These are phyloP conservation scores for Leptographium wingfieldii DNA, from an alignment of 2,329 filamentous ascomycete genomes.

Conservation along the genomic window DNA sequence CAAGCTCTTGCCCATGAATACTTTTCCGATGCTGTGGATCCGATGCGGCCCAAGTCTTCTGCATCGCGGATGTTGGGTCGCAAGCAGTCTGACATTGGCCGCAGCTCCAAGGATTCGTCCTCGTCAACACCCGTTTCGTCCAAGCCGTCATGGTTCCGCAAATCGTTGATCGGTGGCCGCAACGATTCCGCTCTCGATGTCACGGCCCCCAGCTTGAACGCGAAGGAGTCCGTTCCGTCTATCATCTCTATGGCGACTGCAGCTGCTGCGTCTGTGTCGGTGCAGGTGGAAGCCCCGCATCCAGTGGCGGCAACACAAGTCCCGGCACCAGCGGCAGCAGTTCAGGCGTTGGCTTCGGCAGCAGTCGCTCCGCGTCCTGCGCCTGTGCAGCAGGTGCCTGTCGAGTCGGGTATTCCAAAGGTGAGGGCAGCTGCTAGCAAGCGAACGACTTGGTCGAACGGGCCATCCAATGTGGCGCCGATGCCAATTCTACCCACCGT, in stretches of 20 bases:
- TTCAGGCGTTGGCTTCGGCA: conserved; percentile 10
- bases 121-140: conserved; percentile 48
- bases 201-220: conserved; percentile 17
- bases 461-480: conserved; percentile 64
- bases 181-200: conserved; percentile 52
- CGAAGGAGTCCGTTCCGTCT: conserved; percentile 2
- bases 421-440: conserved; percentile 51
- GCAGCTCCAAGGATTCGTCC: conserved; percentile 50
- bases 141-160: conserved; percentile 94
- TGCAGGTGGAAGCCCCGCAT: background rate
- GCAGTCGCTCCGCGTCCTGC: conserved; percentile 26
- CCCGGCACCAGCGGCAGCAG: background rate
- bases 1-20: conserved; percentile 95
- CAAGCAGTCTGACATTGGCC: conserved; percentile 76
- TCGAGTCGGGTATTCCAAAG: conserved; percentile 30
- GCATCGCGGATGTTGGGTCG: conserved; percentile 72
- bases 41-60: conserved; percentile 81
- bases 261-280: background rate
- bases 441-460: conserved; percentile 87
- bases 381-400: conserved; percentile 24
- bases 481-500: conserved; percentile 96
- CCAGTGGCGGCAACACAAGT: background rate
- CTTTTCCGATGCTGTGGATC: conserved; percentile 85
- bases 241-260: background rate
- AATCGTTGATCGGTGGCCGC: conserved; percentile 69